A percentile compares a stretch with the other conserved stretches of the same genome.
phyloP scores from a whole-genome alignment of 305 asterid species.

The Solanum hybrid region DNA sequence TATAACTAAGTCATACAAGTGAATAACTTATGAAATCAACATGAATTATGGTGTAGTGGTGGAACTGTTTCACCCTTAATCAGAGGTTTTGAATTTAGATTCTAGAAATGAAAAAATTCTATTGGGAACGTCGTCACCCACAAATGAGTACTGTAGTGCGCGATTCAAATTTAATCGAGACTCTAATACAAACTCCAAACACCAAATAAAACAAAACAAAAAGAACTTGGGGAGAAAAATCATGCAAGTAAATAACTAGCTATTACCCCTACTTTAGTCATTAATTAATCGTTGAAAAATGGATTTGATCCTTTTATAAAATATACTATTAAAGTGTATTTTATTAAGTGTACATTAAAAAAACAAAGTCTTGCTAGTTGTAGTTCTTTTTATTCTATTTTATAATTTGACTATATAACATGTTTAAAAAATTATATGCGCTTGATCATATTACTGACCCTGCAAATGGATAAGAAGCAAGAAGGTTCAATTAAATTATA shows the following conservation, averaged over 20 bases:
- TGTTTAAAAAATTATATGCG: neutral
- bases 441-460: too few relatives aligned
- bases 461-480: neutral
- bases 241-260: neutral
- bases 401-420: neutral
- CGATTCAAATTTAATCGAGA: neutral
- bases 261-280: neutral
- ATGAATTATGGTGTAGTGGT: neutral
- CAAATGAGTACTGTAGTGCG: neutral
- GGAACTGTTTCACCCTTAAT: neutral
- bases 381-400: neutral
- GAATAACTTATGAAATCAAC: neutral
- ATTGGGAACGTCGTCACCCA: neutral
- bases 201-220: too few relatives aligned
- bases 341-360: neutral
- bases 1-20: neutral
- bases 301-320: neutral
- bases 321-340: neutral
- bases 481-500: neutral
- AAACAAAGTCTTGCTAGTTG: neutral
- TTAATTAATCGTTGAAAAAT: neutral
- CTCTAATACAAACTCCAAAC: neutral
- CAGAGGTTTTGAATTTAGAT: neutral
- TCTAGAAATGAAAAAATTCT: neutral
- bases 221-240: neutral